Evolutionary conservation across 352 stramenopile genomes (phyloP), one percentile per base, ranked within the genome.

Genomic region (Pythium dissotocum): DNA sequence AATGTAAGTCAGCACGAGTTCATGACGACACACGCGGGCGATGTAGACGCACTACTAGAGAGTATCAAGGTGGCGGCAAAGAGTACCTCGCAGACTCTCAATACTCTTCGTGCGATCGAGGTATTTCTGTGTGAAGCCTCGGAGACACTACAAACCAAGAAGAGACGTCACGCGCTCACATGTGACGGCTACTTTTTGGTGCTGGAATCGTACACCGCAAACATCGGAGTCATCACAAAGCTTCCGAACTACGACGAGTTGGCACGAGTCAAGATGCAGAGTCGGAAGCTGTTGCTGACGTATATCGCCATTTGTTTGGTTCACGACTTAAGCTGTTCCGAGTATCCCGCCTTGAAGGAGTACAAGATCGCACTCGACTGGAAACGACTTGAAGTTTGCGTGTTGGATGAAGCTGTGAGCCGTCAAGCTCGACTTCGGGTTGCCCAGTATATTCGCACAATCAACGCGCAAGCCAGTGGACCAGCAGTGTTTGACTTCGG

Each of bases 331-430:
- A 7, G 4, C 13, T 13, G 51, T 24, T 13, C 13, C 2, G 26
- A 57, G 26, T 57, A 26, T 24, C 51, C 51, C 3, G 5, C 13
- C 4, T 38, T 57, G 26, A 38, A 57, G 12, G 30, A 38, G 26
- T 57, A 40, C 51, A 35, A 38, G 26, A 57, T 57, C 51, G 26
- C 51, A 28, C 51, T 57, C 26, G 51, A 57, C 51, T 57, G 51
- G 51, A 35, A 38, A 26, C 51, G 30, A 9, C 51, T 57, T 0
- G 51, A 57, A 35, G 51, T 57, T 12, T 57, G 51, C 51, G 51
- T 57, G 28, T 13, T 57, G 26, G 51, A 57, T 57, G 51, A 57
- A 38, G 46, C n/a, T 6, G 5, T 26, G 2, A 53, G 46, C 4
- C 46, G 46, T 6, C 46, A 57, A 57, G 51, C 51, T 40, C 12